These are phyloP conservation scores for Kwoniella pini DNA, from an alignment of 768 basidiomycete species.

Conservation along the genomic window DNA sequence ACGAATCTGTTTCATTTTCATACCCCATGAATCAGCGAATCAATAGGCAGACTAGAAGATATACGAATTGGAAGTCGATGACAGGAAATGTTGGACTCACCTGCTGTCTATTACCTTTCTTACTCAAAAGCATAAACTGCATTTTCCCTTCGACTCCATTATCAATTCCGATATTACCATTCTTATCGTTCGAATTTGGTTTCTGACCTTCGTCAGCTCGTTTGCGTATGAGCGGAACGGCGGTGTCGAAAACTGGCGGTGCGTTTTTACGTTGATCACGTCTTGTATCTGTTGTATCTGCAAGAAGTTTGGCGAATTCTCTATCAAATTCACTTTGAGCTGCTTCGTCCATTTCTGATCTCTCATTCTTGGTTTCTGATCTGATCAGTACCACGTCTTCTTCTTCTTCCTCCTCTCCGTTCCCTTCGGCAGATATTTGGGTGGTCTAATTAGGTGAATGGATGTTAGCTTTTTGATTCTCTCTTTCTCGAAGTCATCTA, in stretches of 20 bases:
- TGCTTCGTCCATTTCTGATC: constrained; percentile 79
- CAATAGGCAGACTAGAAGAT: too few relatives aligned
- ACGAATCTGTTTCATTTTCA: too few relatives aligned
- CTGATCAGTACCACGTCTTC: constrained; percentile 66
- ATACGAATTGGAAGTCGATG: too few relatives aligned
- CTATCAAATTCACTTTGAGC: constrained; percentile 91
- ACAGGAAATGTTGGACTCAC: constrained; percentile 56
- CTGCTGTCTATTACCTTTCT: constrained; percentile 90
- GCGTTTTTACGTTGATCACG: constrained; percentile 81
- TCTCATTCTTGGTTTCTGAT: constrained; percentile 62
- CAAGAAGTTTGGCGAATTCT: constrained; percentile 92
- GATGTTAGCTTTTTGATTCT: too few relatives aligned
- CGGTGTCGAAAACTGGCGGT: constrained; percentile 82
- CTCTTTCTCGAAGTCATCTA: too few relatives aligned
- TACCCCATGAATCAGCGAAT: too few relatives aligned
- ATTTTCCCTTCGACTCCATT: constrained; percentile 61
- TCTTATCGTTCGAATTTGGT: background rate
- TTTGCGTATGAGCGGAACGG: constrained; percentile 67
- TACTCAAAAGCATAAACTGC: constrained; percentile 90
- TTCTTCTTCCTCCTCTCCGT: constrained; percentile 66
- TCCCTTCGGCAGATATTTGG: constrained; percentile 34
- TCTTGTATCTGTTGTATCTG: constrained; percentile 80
- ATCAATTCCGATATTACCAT: constrained; percentile 51
- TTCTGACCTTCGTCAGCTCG: constrained; percentile 43
- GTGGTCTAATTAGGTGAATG: too few relatives aligned